Conservation (phyloP, 2,329 filamentous ascomycete species). For the Esteya vermicola region DNA sequence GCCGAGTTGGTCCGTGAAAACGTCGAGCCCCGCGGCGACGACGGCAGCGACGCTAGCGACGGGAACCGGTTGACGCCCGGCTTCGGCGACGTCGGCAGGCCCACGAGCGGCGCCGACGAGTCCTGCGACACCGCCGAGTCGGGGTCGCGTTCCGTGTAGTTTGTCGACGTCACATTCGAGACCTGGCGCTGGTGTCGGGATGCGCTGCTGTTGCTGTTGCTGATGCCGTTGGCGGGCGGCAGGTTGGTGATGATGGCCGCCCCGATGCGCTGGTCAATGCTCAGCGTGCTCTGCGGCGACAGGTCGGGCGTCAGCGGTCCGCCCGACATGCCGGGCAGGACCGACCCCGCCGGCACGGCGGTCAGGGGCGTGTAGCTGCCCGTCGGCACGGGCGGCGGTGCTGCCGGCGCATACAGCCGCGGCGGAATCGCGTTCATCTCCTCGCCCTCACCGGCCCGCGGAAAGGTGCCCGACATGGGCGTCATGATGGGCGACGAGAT, state of each 20-base stretch:
- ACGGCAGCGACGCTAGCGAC: conserved; percentile 17
- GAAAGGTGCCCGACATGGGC: conserved; percentile 45
- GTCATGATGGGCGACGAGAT: conserved; percentile 55
- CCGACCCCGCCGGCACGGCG: not conserved
- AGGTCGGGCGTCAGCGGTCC: conserved; percentile 33
- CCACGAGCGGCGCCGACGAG: conserved; percentile 35
- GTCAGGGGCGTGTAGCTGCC: not conserved
- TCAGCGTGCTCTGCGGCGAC: conserved; percentile 31
- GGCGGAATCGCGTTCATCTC: conserved; percentile 45
- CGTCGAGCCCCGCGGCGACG: conserved; percentile 11
- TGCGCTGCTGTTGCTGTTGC: too few species aligned
- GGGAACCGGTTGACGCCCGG: conserved; percentile 24
- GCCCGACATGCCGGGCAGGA: conserved; percentile 9
- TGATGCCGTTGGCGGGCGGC: conserved; percentile 1
- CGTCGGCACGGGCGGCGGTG: conserved; percentile 39
- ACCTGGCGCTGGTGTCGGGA: too few species aligned
- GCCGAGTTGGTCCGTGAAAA: conserved; percentile 5
- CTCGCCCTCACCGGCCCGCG: conserved; percentile 29
- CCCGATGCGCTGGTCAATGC: conserved; percentile 43
- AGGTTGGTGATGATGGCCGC: conserved; percentile 7
- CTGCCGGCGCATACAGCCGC: conserved; percentile 41
- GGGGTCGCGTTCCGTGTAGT: conserved; percentile 21
- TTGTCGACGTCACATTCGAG: not conserved
- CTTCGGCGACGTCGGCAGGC: conserved; percentile 37
- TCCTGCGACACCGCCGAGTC: conserved; percentile 36